Percentiles rank a stretch among this genome's conserved stretches.
phyloP scores from a whole-genome alignment of 768 basidiomycete genomes.

The Mycena crocata region DNA sequence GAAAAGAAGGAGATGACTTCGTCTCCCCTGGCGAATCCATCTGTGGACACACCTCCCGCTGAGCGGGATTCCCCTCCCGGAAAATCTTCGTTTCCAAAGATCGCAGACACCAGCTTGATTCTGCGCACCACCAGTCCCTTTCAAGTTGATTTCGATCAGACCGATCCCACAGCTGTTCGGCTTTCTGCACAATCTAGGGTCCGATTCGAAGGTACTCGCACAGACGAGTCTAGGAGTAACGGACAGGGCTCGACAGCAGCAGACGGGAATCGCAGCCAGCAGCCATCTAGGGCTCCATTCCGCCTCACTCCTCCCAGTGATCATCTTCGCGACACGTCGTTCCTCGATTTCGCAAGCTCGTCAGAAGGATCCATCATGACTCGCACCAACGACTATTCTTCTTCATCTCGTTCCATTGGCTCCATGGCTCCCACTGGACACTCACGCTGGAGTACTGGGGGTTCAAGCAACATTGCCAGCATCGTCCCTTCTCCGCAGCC shows the following conservation, averaged over 20 bases:
- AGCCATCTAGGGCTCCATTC: constrained; percentile 29
- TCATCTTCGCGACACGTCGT: constrained; percentile 43
- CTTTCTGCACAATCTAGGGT: constrained; percentile 45
- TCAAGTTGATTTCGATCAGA: constrained; percentile 51
- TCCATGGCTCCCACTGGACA: constrained; percentile 9
- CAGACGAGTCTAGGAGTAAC: not conserved
- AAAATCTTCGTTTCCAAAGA: too few species aligned
- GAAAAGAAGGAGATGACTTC: constrained; percentile 22
- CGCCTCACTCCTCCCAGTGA: constrained; percentile 42
- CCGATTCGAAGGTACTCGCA: constrained; percentile 29
- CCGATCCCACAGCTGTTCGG: constrained; percentile 24
- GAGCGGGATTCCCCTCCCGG: constrained; percentile 10
- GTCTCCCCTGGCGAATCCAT: constrained; percentile 18
- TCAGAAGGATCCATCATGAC: constrained; percentile 44
- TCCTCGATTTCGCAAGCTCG: constrained; percentile 52
- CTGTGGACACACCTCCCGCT: not conserved
- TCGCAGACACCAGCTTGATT: constrained; percentile 41
- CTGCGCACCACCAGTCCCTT: constrained; percentile 61
- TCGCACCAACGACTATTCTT: constrained; percentile 37
- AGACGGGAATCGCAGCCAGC: not conserved
- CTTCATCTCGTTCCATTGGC: constrained; percentile 30
- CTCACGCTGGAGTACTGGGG: constrained; percentile 30
- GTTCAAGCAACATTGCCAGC: constrained; percentile 30
- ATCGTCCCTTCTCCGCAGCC: constrained; percentile 34
- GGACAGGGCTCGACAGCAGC: not conserved